A percentile compares a stretch with the other conserved stretches of the same genome.
phyloP scores from a whole-genome alignment of 2,329 filamentous ascomycete species.

The Phialophora verrucosa region DNA sequence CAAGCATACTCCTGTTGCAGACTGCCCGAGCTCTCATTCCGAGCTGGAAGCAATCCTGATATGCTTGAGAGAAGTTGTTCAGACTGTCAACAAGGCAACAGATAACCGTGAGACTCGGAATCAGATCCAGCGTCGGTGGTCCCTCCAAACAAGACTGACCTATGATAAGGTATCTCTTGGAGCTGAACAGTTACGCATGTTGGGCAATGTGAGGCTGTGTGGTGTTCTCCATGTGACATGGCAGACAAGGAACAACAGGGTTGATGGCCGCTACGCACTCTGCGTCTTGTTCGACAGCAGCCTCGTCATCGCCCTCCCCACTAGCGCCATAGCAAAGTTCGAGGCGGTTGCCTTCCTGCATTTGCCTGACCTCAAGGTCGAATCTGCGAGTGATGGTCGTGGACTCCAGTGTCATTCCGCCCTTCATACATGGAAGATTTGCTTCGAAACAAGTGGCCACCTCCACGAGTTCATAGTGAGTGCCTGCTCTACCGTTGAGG shows the following conservation, averaged over 20 bases:
- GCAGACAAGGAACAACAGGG: slow-evolving; percentile 66
- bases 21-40: slow-evolving; percentile 82
- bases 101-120: slow-evolving; percentile 73
- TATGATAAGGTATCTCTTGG: slow-evolving; percentile 68
- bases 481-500: slow-evolving; percentile 81
- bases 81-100: slow-evolving; percentile 82
- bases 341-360: slow-evolving; percentile 76
- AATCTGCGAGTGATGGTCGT: slow-evolving; percentile 75
- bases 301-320: slow-evolving; percentile 73
- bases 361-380: slow-evolving; percentile 68
- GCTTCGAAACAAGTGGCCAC: slow-evolving; percentile 77
- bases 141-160: slow-evolving; percentile 78
- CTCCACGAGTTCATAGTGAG: slow-evolving; percentile 86
- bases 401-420: slow-evolving; percentile 86
- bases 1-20: slow-evolving; percentile 79
- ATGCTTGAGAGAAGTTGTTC: slow-evolving; percentile 73
- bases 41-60: slow-evolving; percentile 76
- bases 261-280: slow-evolving; percentile 81
- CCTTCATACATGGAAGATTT: slow-evolving; percentile 87
- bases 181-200: slow-evolving; percentile 71
- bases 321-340: slow-evolving; percentile 70
- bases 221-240: slow-evolving; percentile 84
- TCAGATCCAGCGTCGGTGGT: slow-evolving; percentile 79
- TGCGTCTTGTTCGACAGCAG: slow-evolving; percentile 83
- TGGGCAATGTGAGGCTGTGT: slow-evolving; percentile 81